Conservation (phyloP, 2,329 filamentous ascomycete genomes). For the Lachnellula cervina region DNA sequence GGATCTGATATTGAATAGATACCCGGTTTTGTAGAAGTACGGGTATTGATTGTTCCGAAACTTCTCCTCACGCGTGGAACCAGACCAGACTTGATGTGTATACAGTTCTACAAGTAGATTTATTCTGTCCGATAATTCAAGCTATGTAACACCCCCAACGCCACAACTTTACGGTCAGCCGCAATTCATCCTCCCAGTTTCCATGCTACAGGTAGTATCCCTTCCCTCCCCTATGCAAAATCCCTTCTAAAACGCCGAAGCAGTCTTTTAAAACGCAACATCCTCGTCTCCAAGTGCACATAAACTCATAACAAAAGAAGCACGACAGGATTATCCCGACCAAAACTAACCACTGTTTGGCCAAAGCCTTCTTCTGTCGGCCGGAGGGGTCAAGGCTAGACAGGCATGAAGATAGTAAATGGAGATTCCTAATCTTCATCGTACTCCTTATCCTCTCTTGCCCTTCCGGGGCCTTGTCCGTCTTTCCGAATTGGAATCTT, state of each 20-base stretch:
- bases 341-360: too few relatives aligned
- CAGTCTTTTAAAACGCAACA: not conserved
- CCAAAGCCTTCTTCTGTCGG: too few relatives aligned
- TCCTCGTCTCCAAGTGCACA: not conserved
- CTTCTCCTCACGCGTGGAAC: too few relatives aligned
- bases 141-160: not conserved
- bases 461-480: conserved; percentile 36
- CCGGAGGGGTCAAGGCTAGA: too few relatives aligned
- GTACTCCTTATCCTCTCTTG: conserved; percentile 25
- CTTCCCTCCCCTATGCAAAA: not conserved
- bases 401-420: not conserved
- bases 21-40: not conserved
- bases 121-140: not conserved
- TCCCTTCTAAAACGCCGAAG: not conserved
- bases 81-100: too few relatives aligned
- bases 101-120: not conserved
- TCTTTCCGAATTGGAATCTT: conserved; percentile 97
- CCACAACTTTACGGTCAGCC: not conserved
- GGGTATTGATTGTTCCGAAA: too few relatives aligned
- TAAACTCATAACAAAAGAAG: not conserved
- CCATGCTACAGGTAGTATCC: not conserved
- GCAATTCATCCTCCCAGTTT: not conserved
- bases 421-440: conserved; percentile 30
- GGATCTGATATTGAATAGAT: not conserved
- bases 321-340: too few relatives aligned